Base-by-base conservation (phyloP, 257 asterid genomes). In the Handroanthus guayacan region DNA sequence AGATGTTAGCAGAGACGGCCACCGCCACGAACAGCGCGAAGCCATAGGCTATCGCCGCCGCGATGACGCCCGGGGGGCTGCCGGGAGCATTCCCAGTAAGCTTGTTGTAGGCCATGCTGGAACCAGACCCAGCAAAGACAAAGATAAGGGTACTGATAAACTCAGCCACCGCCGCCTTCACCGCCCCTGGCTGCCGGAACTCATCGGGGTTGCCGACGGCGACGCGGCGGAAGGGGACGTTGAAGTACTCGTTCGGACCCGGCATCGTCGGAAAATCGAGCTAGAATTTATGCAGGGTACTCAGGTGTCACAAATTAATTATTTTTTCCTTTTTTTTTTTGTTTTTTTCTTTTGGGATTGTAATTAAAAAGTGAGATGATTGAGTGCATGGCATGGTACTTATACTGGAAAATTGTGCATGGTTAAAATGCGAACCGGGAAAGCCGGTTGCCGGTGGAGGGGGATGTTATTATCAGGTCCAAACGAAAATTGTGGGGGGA, bases 81-180 rank as follows among this genome's bases (percentile, higher is more conserved):
- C 8, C 67, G 25, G 81, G 38, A 4, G 39, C 85, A 34, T 45
- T 56, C 0, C 36, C 18, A 9, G 91, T 86, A 11, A 90, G 8
- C 86, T 90, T 87, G 81, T n/a, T 76, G 79, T 56, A 84, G 5
- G 95, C 95, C 52, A 87, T 76, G 71, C 85, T 82, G 17, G 92
- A 87, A 1, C 95, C 95, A 37, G 86, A 62, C 1, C 95, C 91
- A 43, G 94, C 94, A 10, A 85, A 87, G 39, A 89, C 91, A 41
- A 89, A 87, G 63, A 89, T 81, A 9, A 89, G 78, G 6, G 92
- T 85, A 68, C 88, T 84, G 57, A 89, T 66, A 69, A 89, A 80
- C 86, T 89, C 95, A 2, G 95, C 95, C 63, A 87, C 7, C 54
- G 95, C 88, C 39, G 92, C 92, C 83, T 86, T 89, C 17, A 89